Evolutionary conservation across 208 protist species (phyloP).

Genomic region (Leishmania mexicana): DNA sequence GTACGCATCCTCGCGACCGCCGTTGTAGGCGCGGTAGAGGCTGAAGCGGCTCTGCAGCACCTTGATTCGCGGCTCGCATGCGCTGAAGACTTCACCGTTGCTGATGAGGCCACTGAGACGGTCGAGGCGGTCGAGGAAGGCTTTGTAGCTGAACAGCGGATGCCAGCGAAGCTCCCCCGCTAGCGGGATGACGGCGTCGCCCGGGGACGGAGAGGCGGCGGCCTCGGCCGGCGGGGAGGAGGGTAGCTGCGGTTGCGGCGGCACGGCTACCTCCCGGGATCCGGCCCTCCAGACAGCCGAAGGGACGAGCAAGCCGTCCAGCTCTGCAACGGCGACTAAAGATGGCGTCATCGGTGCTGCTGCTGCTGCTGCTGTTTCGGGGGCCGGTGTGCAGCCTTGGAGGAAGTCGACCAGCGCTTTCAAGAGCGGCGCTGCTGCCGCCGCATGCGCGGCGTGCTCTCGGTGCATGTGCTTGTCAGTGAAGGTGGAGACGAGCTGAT

Average conservation of each 20-base stretch:
- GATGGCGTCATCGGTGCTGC: neutral
- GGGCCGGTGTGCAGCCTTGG: neutral
- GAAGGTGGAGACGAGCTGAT: conserved; percentile 12
- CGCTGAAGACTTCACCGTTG: conserved; percentile 62
- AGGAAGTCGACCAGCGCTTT: conserved; percentile 13
- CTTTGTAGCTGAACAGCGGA: conserved; percentile 50
- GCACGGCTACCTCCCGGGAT: neutral
- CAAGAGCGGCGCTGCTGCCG: conserved; percentile 17
- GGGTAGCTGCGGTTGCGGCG: neutral
- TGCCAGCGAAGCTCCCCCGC: neutral
- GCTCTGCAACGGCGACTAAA: conserved; percentile 5
- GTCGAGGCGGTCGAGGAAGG: conserved; percentile 42
- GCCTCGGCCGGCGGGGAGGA: neutral
- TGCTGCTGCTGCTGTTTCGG: neutral
- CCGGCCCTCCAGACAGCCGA: neutral
- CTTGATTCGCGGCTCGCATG: conserved; percentile 73
- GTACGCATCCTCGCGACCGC: conserved; percentile 61
- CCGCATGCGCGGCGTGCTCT: conserved; percentile 18
- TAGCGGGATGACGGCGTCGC: neutral
- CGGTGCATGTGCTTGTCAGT: conserved; percentile 28
- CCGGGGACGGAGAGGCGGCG: neutral
- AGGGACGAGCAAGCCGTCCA: conserved; percentile 26
- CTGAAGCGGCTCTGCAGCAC: conserved; percentile 71
- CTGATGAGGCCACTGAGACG: conserved; percentile 43
- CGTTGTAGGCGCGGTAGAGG: conserved; percentile 80